phyloP scores from a whole-genome alignment of 1,284 basidiomycete species.

The Ceratobasidium sp. region DNA sequence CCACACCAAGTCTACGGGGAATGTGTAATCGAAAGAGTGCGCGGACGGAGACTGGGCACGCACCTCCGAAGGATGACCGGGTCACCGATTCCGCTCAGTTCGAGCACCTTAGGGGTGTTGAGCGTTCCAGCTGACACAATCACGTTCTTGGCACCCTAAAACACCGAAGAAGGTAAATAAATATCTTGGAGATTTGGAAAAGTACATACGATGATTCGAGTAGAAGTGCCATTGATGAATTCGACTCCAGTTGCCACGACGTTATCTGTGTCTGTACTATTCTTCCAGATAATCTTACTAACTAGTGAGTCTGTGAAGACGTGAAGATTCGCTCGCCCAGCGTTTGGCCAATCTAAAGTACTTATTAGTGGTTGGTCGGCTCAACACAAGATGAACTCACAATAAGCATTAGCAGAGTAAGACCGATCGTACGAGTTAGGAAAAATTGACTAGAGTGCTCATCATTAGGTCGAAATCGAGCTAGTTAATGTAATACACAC shows the following conservation, averaged over 20 bases:
- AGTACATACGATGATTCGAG: constrained; percentile 21
- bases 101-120: constrained; percentile 54
- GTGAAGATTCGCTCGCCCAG: constrained; percentile 26
- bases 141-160: constrained; percentile 28
- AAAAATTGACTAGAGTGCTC: neutral
- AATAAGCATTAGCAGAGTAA: constrained; percentile 37
- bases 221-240: constrained; percentile 21
- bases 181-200: neutral
- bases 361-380: neutral
- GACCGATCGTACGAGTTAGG: constrained; percentile 35
- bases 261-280: constrained; percentile 7
- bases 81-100: constrained; percentile 55
- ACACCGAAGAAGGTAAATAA: neutral
- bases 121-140: constrained; percentile 46
- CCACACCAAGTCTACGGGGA: constrained; percentile 50
- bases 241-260: constrained; percentile 33
- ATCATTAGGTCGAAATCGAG: neutral
- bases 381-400: neutral
- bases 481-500: neutral
- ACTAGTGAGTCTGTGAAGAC: constrained; percentile 31
- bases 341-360: constrained; percentile 25
- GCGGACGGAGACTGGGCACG: neutral
- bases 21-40: neutral
- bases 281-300: constrained; percentile 32
- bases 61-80: constrained; percentile 49